Evolutionary conservation across 1,284 basidiomycete genomes (phyloP).

Genomic region (Phlebopus sp.): DNA sequence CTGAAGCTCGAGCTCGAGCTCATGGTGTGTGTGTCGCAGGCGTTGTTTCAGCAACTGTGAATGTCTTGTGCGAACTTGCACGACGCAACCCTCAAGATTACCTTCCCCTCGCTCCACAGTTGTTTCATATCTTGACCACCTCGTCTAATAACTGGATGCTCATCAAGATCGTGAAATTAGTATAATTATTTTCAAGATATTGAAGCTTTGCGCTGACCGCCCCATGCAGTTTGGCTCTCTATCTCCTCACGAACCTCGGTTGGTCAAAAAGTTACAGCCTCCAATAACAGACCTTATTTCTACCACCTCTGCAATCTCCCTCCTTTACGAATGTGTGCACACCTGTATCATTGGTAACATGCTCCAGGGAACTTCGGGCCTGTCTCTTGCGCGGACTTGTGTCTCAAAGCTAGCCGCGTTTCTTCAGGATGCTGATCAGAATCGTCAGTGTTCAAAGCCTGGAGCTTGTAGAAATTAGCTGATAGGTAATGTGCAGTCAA

Average conservation of each 20-base stretch:
- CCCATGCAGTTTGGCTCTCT: conserved; percentile 79
- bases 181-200: conserved; percentile 34
- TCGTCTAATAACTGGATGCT: conserved; percentile 99
- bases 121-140: conserved; percentile 93
- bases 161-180: conserved; percentile 97
- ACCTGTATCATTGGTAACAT: conserved; percentile 98
- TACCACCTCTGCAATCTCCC: conserved; percentile 92
- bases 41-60: conserved; percentile 91
- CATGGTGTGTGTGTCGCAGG: conserved; percentile 42
- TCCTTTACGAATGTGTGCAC: conserved; percentile 97
- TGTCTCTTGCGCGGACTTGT: conserved; percentile 82
- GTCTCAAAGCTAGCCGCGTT: conserved; percentile 94
- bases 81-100: conserved; percentile 77
- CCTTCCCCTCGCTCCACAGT: conserved; percentile 82
- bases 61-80: conserved; percentile 92
- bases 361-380: conserved; percentile 79
- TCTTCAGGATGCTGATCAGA: conserved; percentile 92
- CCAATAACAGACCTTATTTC: conserved; percentile 95
- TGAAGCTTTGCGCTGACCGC: conserved; percentile 8
- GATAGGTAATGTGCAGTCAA: conserved; percentile 61
- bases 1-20: not conserved
- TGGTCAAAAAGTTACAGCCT: conserved; percentile 91
- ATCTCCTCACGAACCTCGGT: conserved; percentile 87
- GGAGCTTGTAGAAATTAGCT: conserved; percentile 15
- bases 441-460: conserved; percentile 53